Percentiles rank a stretch among this genome's conserved stretches.
Evolutionary conservation across 768 basidiomycete genomes (phyloP).

Genomic region (Filobasidium floriforme): DNA sequence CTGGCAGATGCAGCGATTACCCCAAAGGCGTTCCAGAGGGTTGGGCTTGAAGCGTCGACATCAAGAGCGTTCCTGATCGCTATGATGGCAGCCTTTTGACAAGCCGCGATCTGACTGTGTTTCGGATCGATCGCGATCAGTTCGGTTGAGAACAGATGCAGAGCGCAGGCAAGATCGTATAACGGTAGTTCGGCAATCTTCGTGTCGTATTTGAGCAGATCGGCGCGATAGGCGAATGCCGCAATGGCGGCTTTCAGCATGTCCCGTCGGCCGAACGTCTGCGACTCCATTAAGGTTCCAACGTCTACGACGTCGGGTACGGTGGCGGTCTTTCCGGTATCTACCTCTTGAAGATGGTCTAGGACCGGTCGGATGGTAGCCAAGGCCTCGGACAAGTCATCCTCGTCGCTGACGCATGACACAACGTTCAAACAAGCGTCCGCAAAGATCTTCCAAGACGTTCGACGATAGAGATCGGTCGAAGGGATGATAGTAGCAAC

Average conservation of each 20-base stretch:
- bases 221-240: constrained; percentile 42
- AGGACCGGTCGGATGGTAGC: constrained; percentile 29
- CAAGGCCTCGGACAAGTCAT: constrained; percentile 28
- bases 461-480: constrained; percentile 58
- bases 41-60: constrained; percentile 61
- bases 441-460: constrained; percentile 73
- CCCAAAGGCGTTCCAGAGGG: constrained; percentile 77
- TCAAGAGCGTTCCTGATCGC: constrained; percentile 63
- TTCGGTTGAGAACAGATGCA: constrained; percentile 29
- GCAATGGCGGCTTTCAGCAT: constrained; percentile 35
- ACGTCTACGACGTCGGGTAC: constrained; percentile 32
- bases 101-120: constrained; percentile 16
- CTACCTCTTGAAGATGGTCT: constrained; percentile 18
- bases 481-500: constrained; percentile 49
- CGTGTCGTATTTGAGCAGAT: constrained; percentile 40
- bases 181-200: constrained; percentile 34
- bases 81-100: constrained; percentile 37
- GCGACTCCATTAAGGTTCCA: constrained; percentile 23
- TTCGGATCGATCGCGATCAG: not conserved
- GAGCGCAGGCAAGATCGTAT: constrained; percentile 39
- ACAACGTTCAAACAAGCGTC: constrained; percentile 70
- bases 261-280: constrained; percentile 21
- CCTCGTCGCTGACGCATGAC: constrained; percentile 49
- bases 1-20: constrained; percentile 61
- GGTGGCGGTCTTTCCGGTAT: constrained; percentile 17